Conservation (phyloP, 225 moss, liverwort and hornwort species). For the Anthoceros angustus region DNA sequence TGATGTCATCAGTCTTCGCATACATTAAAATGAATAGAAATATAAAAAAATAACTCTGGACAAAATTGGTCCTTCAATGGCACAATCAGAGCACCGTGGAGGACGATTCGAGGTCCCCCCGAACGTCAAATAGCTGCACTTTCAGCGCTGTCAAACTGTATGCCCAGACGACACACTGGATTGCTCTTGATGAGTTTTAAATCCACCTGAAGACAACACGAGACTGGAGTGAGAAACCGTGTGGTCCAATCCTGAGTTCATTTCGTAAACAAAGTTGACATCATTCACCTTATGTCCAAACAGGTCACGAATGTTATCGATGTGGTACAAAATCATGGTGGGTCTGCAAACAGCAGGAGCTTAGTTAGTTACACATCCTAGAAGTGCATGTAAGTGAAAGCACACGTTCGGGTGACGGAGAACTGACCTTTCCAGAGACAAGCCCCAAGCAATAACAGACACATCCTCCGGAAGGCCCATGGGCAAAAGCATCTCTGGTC, state of each 20-base stretch:
- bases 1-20: no score
- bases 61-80: no score
- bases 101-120: no score
- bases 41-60: no score
- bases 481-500: slow-evolving; percentile 82
- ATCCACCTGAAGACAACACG: slow-evolving; percentile 37
- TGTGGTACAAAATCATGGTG: slow-evolving; percentile 83
- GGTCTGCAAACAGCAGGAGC: slow-evolving; percentile 32
- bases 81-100: no score
- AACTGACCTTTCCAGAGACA: slow-evolving; percentile 66
- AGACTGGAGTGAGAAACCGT: background rate
- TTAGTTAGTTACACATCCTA: background rate
- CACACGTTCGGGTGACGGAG: background rate
- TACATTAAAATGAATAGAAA: no score
- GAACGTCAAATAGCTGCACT: no score
- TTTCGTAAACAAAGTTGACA: slow-evolving; percentile 8
- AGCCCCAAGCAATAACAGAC: slow-evolving; percentile 89
- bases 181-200: slow-evolving; percentile 54
- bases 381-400: background rate
- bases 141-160: slow-evolving; percentile 6
- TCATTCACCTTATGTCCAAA: slow-evolving; percentile 76
- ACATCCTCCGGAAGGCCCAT: slow-evolving; percentile 83
- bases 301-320: slow-evolving; percentile 93
- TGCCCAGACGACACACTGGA: slow-evolving; percentile 51
- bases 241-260: slow-evolving; percentile 3